These are phyloP conservation scores for Fistulinella prunicolor DNA, from an alignment of 768 basidiomycete species.

Conservation along the genomic window DNA sequence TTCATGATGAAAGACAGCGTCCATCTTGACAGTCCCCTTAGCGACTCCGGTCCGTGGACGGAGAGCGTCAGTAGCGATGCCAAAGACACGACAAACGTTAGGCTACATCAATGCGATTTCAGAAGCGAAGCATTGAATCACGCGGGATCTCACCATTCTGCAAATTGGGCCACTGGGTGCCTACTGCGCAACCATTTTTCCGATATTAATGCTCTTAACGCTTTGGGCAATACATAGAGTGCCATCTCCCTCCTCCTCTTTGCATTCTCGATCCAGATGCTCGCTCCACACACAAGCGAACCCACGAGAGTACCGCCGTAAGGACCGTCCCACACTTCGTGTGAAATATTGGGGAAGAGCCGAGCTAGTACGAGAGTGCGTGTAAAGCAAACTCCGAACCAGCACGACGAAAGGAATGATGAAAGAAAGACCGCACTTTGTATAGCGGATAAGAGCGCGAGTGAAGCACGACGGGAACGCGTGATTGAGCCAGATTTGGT, in stretches of 20 bases:
- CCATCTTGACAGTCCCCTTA: conserved; percentile 76
- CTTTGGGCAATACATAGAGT: conserved; percentile 72
- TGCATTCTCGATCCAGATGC: conserved; percentile 77
- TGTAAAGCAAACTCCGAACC: conserved; percentile 66
- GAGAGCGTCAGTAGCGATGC: conserved; percentile 64
- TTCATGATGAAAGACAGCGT: conserved; percentile 62
- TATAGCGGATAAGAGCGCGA: conserved; percentile 46
- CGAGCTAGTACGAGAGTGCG: conserved; percentile 65
- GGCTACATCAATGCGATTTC: conserved; percentile 34
- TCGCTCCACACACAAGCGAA: conserved; percentile 67
- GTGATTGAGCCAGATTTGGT: conserved; percentile 55
- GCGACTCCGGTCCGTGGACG: conserved; percentile 55
- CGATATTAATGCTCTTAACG: conserved; percentile 62
- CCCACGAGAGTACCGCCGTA: conserved; percentile 64
- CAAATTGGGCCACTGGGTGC: conserved; percentile 36
- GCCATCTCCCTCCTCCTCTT: conserved; percentile 75
- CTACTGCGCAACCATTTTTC: conserved; percentile 48
- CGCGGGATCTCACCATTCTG: conserved; percentile 50
- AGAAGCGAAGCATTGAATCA: conserved; percentile 1
- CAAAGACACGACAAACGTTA: conserved; percentile 60
- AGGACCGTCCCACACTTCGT: conserved; percentile 80
- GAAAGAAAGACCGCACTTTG: conserved; percentile 74
- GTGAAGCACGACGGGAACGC: conserved; percentile 38
- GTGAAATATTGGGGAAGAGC: conserved; percentile 62
- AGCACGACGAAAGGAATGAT: conserved; percentile 67